phyloP scores from a whole-genome alignment of 1,284 basidiomycete genomes.

The Boletus holoroseus region DNA sequence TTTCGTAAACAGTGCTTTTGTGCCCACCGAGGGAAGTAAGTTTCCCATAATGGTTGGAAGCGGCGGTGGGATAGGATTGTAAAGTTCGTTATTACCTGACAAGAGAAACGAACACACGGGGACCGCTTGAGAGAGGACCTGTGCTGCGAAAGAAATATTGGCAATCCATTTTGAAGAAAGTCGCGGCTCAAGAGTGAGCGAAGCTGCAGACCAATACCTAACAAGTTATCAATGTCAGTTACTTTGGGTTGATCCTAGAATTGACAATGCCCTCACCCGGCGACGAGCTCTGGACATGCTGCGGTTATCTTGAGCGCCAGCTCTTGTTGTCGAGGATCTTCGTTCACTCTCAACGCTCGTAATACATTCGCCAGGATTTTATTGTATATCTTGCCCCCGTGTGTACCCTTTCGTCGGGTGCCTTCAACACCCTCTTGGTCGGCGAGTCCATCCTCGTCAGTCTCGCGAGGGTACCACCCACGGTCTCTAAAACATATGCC shows the following conservation, averaged over 20 bases:
- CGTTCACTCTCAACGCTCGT: slow-evolving; percentile 70
- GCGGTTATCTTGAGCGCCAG: slow-evolving; percentile 72
- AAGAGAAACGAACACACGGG: slow-evolving; percentile 63
- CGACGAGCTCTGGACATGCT: slow-evolving; percentile 82
- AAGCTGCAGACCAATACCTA: slow-evolving; percentile 74
- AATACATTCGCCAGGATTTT: slow-evolving; percentile 78
- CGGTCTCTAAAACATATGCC: slow-evolving; percentile 87
- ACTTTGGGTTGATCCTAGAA: background rate
- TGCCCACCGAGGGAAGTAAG: slow-evolving; percentile 63
- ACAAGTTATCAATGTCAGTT: slow-evolving; percentile 3
- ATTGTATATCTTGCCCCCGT: slow-evolving; percentile 66
- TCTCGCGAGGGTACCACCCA: slow-evolving; percentile 84
- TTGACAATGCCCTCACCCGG: slow-evolving; percentile 48
- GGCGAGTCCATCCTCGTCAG: slow-evolving; percentile 25
- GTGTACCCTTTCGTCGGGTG: slow-evolving; percentile 27
- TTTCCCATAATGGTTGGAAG: slow-evolving; percentile 67
- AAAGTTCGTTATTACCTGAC: slow-evolving; percentile 35
- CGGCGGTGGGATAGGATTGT: slow-evolving; percentile 68
- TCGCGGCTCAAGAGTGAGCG: slow-evolving; percentile 78
- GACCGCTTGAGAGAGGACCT: slow-evolving; percentile 70
- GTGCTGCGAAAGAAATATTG: slow-evolving; percentile 77
- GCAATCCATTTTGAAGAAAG: slow-evolving; percentile 86
- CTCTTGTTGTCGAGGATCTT: slow-evolving; percentile 83
- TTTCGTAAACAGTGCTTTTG: slow-evolving; percentile 70
- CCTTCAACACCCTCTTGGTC: slow-evolving; percentile 27